Base-by-base conservation (phyloP, 2,329 filamentous ascomycete species). In the Talaromyces sp. region DNA sequence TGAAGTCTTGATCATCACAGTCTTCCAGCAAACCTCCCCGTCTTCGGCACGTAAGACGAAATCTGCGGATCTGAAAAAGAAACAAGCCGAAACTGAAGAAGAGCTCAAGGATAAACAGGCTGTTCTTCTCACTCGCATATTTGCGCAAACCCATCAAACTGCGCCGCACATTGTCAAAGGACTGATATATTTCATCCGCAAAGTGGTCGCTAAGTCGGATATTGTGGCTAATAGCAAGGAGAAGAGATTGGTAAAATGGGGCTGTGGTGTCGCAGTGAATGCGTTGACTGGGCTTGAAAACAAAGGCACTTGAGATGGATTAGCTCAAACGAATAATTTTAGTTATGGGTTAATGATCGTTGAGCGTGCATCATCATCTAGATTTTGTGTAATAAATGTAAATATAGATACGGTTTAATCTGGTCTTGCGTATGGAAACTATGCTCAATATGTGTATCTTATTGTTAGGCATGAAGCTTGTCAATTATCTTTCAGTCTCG, bases 101-200 rank as follows among this genome's bases (percentile, higher is more conserved):
- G 48, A 57, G n/a, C 56, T 59, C 35, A 41, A 47, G 43, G 59
- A 69, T 33, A 63, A 69, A 68, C 64, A 71, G 68, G 41, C 65
- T 60, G 9, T 65, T 61, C 80, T 82, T 1, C 78, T 96, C 33
- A 81, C 85, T 67, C 87, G 87, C 58, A 79, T 92, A 1, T 91
- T 97, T 74, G 79, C 84, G 19, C 85, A 85, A 11, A 85, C 87
- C 0, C 85, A 85, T 65, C 86, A 87, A 39, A 83, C 86, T 2
- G 65, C 65, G 41, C 87, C 88, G 0, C 85, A 89, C 65, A 84
- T 97, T 67, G 87, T 89, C 5, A 86, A 86, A 64, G 91, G 91
- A 0, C 73, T 97, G 68, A 88, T 90, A 67, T 96, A 89, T 76
- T 95, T 97, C 73, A 73, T 98, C 61, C 86, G 87, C 72, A 93